Evolutionary conservation across 768 basidiomycete species (phyloP).

Genomic region (Tephrocybe sp.): DNA sequence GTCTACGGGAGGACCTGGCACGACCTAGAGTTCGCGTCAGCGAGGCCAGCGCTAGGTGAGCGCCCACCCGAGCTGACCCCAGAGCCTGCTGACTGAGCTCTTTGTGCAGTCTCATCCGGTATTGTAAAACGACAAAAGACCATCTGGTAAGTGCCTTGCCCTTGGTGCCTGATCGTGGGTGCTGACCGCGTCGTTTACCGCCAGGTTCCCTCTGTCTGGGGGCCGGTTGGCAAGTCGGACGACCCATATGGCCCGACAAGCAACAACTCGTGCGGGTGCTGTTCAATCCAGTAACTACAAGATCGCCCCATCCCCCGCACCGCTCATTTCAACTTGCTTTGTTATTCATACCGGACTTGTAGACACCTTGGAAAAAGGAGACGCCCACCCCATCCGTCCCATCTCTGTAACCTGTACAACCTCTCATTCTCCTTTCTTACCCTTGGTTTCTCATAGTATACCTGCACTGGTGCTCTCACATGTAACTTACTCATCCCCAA

Average conservation of each 20-base stretch:
- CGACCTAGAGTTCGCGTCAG: conserved; percentile 88
- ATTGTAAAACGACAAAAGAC: conserved; percentile 94
- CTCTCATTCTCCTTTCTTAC: not conserved
- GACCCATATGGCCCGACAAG: conserved; percentile 88
- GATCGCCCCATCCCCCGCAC: not conserved
- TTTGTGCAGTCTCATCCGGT: conserved; percentile 77
- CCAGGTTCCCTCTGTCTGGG: conserved; percentile 98
- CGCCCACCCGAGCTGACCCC: not conserved
- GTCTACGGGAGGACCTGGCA: conserved; percentile 87
- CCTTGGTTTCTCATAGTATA: conserved; percentile 10
- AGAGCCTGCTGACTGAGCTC: conserved; percentile 7
- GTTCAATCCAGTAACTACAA: conserved; percentile 57
- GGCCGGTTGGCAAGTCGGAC: conserved; percentile 85
- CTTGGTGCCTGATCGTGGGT: not conserved
- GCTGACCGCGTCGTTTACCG: conserved; percentile 12
- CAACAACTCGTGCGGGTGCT: conserved; percentile 49
- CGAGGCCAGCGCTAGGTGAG: conserved; percentile 87
- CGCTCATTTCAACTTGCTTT: not conserved
- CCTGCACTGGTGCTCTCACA: conserved; percentile 14
- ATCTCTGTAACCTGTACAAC: conserved; percentile 15
- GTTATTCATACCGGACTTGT: conserved; percentile 15
- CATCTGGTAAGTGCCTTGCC: conserved; percentile 42
- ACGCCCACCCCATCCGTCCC: conserved; percentile 11
- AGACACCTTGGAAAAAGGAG: conserved; percentile 20
- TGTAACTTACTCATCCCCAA: conserved; percentile 17